These are phyloP conservation scores for Dactylellina drechsleri DNA, from an alignment of 2,329 filamentous ascomycete species.

Conservation along the genomic window DNA sequence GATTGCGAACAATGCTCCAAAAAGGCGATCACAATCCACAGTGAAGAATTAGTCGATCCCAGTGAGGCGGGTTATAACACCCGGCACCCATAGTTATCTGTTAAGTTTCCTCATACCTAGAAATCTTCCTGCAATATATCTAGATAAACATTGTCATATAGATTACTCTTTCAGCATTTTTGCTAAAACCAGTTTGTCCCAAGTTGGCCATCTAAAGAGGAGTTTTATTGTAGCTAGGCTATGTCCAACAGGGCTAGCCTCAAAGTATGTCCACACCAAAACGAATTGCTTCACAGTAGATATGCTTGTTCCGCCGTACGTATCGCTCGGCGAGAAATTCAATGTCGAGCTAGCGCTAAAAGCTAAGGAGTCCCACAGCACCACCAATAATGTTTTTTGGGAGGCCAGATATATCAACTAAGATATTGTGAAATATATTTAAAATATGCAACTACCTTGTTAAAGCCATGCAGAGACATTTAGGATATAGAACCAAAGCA, in stretches of 20 bases:
- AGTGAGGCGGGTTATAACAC: not conserved
- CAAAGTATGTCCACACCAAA: not conserved
- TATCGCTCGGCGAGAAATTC: conserved; percentile 2
- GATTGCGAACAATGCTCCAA: conserved; percentile 13
- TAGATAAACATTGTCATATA: conserved; percentile 1
- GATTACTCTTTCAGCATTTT: conserved; percentile 1
- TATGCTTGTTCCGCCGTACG: conserved; percentile 7
- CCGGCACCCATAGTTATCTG: conserved; percentile 5
- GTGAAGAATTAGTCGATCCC: not conserved
- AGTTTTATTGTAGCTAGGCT: conserved; percentile 8
- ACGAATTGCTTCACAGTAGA: conserved; percentile 7
- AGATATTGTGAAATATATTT: conserved; percentile 12
- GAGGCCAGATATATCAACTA: conserved; percentile 2
- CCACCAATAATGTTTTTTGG: not conserved
- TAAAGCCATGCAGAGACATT: conserved; percentile 5
- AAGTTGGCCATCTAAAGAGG: not conserved
- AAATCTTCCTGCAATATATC: conserved; percentile 2
- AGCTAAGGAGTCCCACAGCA: not conserved
- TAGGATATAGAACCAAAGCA: not conserved
- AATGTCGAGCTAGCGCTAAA: conserved; percentile 7
- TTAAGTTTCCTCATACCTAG: conserved; percentile 16
- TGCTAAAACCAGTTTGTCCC: not conserved
- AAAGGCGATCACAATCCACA: not conserved
- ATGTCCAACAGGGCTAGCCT: not conserved
- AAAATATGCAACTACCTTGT: conserved; percentile 15